A percentile compares a stretch with the other conserved stretches of the same genome.
These are phyloP conservation scores for Leccinum pellstonianum DNA, from an alignment of 768 basidiomycete genomes.

Conservation along the genomic window DNA sequence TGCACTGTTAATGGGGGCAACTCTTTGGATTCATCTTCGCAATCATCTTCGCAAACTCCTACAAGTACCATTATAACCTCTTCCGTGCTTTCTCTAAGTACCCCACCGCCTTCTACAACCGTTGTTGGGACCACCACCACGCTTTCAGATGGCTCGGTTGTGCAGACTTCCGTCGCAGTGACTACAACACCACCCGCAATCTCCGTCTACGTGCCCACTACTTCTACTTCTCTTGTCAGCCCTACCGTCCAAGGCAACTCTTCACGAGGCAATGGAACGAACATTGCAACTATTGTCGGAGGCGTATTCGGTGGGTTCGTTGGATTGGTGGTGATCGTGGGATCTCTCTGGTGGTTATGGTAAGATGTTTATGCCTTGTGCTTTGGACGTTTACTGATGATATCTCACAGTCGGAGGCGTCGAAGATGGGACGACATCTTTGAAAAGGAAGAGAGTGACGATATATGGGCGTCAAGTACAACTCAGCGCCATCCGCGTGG, in stretches of 20 bases:
- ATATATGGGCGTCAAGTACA: slow-evolving; percentile 16
- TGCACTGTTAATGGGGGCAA: slow-evolving; percentile 24
- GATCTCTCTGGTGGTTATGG: slow-evolving; percentile 51
- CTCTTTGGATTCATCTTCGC: slow-evolving; percentile 1
- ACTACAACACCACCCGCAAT: slow-evolving; percentile 37
- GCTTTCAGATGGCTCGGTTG: slow-evolving; percentile 41
- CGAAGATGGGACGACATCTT: slow-evolving; percentile 52
- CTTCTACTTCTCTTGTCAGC: slow-evolving; percentile 10
- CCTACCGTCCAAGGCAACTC: slow-evolving; percentile 18
- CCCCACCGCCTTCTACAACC: slow-evolving; percentile 33
- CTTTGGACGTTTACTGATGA: slow-evolving; percentile 11
- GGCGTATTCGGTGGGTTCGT: slow-evolving; percentile 56
- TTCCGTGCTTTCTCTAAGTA: slow-evolving; percentile 28
- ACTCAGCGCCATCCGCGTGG: slow-evolving; percentile 21
- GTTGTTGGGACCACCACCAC: slow-evolving; percentile 37
- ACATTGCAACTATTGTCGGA: slow-evolving; percentile 50
- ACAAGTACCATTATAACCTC: slow-evolving; percentile 18
- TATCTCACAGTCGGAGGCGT: slow-evolving; percentile 40
- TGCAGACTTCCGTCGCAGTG: slow-evolving; percentile 35
- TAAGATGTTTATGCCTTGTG: slow-evolving; percentile 27
- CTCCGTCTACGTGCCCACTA: slow-evolving; percentile 27
- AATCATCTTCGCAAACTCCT: slow-evolving; percentile 7
- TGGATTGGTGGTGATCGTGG: slow-evolving; percentile 45
- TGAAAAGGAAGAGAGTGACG: slow-evolving; percentile 41
- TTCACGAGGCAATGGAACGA: slow-evolving; percentile 23